Base-by-base conservation (phyloP, 2,329 filamentous ascomycete species). In the Ophiostoma piceae region DNA sequence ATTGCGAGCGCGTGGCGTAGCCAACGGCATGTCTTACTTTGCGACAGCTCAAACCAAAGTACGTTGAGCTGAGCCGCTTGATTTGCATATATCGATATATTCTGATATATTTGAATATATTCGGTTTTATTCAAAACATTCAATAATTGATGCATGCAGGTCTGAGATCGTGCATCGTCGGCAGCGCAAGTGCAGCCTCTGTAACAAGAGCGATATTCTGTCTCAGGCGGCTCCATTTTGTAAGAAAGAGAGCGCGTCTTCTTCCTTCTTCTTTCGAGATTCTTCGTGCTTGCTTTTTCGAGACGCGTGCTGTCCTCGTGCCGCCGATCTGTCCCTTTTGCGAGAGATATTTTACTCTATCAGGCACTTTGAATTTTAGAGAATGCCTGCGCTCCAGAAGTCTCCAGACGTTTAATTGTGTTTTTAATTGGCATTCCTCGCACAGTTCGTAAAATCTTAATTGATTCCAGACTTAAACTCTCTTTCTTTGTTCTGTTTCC, bases 91-190 rank as follows among this genome's bases (percentile, higher is more conserved):
- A 14, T 47, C 19, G 8, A 41, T 41, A 41, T 41, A 14, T 47
- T 47, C 19, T 3, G 1, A 19, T n/a, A 47, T n/a, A 47, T 47
- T 47, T n/a, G 6, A 6, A 8, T n/a, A 47, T 47, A 41, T 41
- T 41, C 11, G 11, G 4, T 8, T 26, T 26, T 26, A 3, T 35
- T 35, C 32, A 2, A 35, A 35, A 35, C 35, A 35, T 35, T 12
- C 26, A 22, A 57, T 57, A 57, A 26, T 26, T 26, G n/a, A 57
- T 57, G 51, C 51, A 57, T 57, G 51, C 51, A 57, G 51, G 51
- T 57, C 51, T 57, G n/a, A 26, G 51, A 57, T 57, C 51, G 51
- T 57, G n/a, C 51, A 57, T 57, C 51, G 51, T 57, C 22, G 51
- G n/a, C 51, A 57, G 12, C 51, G 22, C n/a, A 57, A 57, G 51